phyloP scores from a whole-genome alignment of 495 filamentous ascomycete genomes.

The Penicillium goetzii region DNA sequence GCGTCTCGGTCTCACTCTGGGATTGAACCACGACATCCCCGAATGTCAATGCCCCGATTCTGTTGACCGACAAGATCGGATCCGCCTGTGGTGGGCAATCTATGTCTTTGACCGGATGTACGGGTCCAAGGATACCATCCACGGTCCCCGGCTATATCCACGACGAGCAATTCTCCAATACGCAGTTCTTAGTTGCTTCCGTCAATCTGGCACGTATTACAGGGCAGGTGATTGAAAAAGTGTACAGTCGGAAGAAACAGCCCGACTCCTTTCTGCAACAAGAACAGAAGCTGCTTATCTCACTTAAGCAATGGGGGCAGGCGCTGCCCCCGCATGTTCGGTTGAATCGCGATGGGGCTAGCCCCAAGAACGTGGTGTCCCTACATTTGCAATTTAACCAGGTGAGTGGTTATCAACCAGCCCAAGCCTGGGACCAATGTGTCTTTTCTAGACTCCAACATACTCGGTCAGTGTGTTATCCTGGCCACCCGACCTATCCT shows the following conservation, averaged over 20 bases:
- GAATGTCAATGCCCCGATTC: constrained; percentile 48
- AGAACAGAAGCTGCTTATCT: constrained; percentile 34
- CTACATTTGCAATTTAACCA: constrained; percentile 43
- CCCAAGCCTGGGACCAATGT: background rate
- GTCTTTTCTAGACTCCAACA: background rate
- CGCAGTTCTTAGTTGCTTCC: constrained; percentile 42
- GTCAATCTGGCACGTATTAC: constrained; percentile 47
- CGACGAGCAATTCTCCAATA: constrained; percentile 46
- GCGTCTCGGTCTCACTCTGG: constrained; percentile 45
- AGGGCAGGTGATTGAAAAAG: constrained; percentile 44
- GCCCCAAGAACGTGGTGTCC: constrained; percentile 32
- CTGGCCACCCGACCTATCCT: constrained; percentile 38
- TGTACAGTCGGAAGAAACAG: constrained; percentile 43
- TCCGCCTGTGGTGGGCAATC: constrained; percentile 52
- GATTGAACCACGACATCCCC: constrained; percentile 50
- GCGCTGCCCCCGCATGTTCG: constrained; percentile 33
- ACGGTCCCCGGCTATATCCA: constrained; percentile 37
- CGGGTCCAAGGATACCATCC: constrained; percentile 49
- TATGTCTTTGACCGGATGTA: constrained; percentile 53
- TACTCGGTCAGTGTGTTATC: constrained; percentile 32
- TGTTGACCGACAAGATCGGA: constrained; percentile 46
- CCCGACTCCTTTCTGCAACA: constrained; percentile 33
- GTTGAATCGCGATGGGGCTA: constrained; percentile 23
- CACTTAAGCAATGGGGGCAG: constrained; percentile 36
- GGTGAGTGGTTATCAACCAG: constrained; percentile 12